Evolutionary conservation across 176 grass and related monocot genomes (phyloP), one percentile per base, ranked within the genome.

Genomic region (Pontederia crassipes): DNA sequence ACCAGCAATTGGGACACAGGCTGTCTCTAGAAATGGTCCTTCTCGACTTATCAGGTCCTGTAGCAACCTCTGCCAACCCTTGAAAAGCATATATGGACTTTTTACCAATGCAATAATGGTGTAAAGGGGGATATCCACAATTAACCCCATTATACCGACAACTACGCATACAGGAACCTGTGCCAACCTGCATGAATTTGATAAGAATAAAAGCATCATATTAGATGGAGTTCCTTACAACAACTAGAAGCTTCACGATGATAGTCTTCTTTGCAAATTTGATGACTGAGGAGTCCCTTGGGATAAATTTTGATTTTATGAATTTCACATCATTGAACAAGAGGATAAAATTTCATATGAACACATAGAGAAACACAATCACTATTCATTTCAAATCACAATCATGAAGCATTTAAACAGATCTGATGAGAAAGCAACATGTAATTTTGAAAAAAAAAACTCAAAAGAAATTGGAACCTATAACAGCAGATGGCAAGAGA

Each of bases 61-160:
- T 11, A 95, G 72, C 54, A 95, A 55, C 68, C 90, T 84, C 83
- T 95, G 90, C 90, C 90, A 95, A n/a, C 90, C 90, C 59, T 95
- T 95, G 75, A 89, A 95, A 61, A 95, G 82, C 90, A 95, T 95
- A 46, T 95, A 95, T 26, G 90, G 90, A 71, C 90, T 95, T 75
- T 95, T 95, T 78, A 95, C 65, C 52, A 95, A 14, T 8, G 86
- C 86, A 26, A 95, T 89, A 17, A 89, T 78, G 0, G 90, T 89
- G 74, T 89, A 95, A 18, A 95, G 77, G 0, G 90, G 90, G 54
- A 95, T 83, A 65, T 95, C 86, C 11, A 95, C 74, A 4, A 83
- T 16, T 69, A 95, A 53, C 14, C 90, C 90, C 56, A 95, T 53
- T 47, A 95, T 8, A 28, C 71, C 82, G 2, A 95, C 77, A 11